phyloP scores from a whole-genome alignment of 768 basidiomycete species.

The Leucocoprinus sp. region DNA sequence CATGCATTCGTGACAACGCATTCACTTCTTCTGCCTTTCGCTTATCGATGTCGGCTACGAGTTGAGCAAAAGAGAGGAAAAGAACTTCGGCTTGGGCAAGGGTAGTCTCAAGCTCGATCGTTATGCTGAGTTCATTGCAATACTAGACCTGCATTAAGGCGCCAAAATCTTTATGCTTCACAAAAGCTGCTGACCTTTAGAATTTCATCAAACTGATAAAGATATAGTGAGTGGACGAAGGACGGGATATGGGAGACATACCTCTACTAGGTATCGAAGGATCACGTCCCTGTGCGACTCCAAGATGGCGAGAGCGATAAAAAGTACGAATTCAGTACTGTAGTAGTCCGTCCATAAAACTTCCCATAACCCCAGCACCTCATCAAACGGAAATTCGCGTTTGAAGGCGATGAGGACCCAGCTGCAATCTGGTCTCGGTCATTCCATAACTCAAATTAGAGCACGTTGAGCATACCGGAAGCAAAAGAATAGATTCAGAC shows the following conservation, averaged over 20 bases:
- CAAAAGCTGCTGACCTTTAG: conserved; percentile 41
- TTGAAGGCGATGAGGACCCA: conserved; percentile 95
- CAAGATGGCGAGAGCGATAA: conserved; percentile 88
- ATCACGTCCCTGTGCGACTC: conserved; percentile 96
- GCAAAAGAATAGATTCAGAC: conserved; percentile 93
- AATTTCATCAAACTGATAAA: conserved; percentile 67
- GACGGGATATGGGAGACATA: conserved; percentile 21
- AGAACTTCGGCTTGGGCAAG: conserved; percentile 96
- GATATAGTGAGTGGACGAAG: not conserved
- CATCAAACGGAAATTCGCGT: conserved; percentile 90
- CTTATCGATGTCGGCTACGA: conserved; percentile 85
- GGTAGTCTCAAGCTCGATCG: conserved; percentile 93
- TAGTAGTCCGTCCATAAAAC: conserved; percentile 90
- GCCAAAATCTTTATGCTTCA: not conserved
- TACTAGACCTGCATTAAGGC: conserved; percentile 38
- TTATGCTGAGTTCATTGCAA: conserved; percentile 92
- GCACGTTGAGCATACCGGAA: conserved; percentile 60
- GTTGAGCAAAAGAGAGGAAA: conserved; percentile 82
- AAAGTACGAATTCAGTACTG: conserved; percentile 81
- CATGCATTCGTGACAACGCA: conserved; percentile 22
- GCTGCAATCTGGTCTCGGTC: conserved; percentile 27
- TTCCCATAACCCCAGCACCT: conserved; percentile 90
- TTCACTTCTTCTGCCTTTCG: conserved; percentile 54
- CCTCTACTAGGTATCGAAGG: conserved; percentile 90
- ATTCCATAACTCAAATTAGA: not conserved